Base-by-base conservation (phyloP, 345 rosid genomes). In the Eucalyptus cladocalyx region DNA sequence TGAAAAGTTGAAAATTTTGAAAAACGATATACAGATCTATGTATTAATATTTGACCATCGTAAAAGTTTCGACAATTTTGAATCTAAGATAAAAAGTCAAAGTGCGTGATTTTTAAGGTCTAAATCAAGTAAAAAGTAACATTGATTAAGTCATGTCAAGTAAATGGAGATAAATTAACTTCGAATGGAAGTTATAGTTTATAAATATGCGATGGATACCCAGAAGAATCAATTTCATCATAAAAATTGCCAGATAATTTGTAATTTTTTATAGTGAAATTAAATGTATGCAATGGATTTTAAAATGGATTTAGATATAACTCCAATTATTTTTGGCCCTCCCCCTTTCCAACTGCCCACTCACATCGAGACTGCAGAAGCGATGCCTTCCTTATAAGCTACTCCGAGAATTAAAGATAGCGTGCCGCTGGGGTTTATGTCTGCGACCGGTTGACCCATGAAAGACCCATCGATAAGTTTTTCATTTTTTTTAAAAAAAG, bases 21-120 rank as follows among this genome's bases (percentile, higher is more conserved):
- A 56, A 56, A 2, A 56, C 1, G 3, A 56, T 10, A 1, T 23
- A 19, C 2, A 0, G 19, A 3, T 69, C 19, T 7, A 32, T 1
- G 23, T 69, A 17, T 10, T 21, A 8, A 69, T 42, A 32, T 69
- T 32, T 17, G 23, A 34, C 12, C 7, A 3, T 9, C 2, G 1
- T 32, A 2, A 8, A 67, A 67, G 11, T 67, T 32, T 2, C 11
- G 0, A 16, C 3, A 4, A 0, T 8, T 67, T 67, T 1, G 0
- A 67, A 16, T 67, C 23, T n/a, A 67, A 67, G 2, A 32, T 4
- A 32, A 67, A n/a, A 67, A 3, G 80, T 8, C 11, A 0, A 67
- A 67, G 5, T 17, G 11, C 6, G 0, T 16, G 40, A 18, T 8
- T 69, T 34, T 9, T 72, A 10, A 72, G 43, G 1, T 72, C 4